These are phyloP conservation scores for Brettanomyces sp. DNA, from an alignment of 805 yeast genomes.

Conservation along the genomic window DNA sequence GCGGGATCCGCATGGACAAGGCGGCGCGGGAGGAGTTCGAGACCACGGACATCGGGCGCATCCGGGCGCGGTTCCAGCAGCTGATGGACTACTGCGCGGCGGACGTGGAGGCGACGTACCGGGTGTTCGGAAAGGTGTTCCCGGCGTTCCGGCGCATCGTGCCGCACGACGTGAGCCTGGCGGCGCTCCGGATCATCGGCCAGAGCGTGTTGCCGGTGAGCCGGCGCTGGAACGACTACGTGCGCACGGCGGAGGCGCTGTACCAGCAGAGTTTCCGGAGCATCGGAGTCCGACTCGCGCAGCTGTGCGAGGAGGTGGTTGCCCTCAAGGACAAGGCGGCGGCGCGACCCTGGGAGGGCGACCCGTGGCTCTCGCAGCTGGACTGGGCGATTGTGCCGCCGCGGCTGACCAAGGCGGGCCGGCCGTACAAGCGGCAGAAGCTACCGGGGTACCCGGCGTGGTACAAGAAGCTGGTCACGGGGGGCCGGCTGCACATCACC, in stretches of 20 bases:
- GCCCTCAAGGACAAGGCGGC: slow-evolving; percentile 25
- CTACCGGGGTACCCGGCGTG: slow-evolving; percentile 90
- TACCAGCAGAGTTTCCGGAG: slow-evolving; percentile 49
- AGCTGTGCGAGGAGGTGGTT: slow-evolving; percentile 53
- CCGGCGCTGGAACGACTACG: slow-evolving; percentile 60
- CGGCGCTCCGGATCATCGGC: slow-evolving; percentile 70
- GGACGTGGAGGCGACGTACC: slow-evolving; percentile 72
- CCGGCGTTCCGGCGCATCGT: slow-evolving; percentile 60
- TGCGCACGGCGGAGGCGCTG: slow-evolving; percentile 55
- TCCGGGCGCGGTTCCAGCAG: slow-evolving; percentile 46
- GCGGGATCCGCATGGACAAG: slow-evolving; percentile 61
- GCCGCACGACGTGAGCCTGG: slow-evolving; percentile 93
- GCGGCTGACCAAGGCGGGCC: slow-evolving; percentile 57
- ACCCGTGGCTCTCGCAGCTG: slow-evolving; percentile 86
- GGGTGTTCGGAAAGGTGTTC: slow-evolving; percentile 55
- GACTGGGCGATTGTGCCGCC: slow-evolving; percentile 72
- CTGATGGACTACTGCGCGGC: slow-evolving; percentile 75
- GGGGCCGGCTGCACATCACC: slow-evolving; percentile 42
- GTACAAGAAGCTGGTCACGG: slow-evolving; percentile 57
- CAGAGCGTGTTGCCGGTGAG: slow-evolving; percentile 74
- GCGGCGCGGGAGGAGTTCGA: slow-evolving; percentile 55
- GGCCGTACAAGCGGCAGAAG: slow-evolving; percentile 62
- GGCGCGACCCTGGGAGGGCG: slow-evolving; percentile 35
- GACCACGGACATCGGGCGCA: slow-evolving; percentile 40
- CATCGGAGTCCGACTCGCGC: slow-evolving; percentile 49